Evolutionary conservation across 768 basidiomycete species (phyloP).

Genomic region (Lactifluus hygrophoroides): DNA sequence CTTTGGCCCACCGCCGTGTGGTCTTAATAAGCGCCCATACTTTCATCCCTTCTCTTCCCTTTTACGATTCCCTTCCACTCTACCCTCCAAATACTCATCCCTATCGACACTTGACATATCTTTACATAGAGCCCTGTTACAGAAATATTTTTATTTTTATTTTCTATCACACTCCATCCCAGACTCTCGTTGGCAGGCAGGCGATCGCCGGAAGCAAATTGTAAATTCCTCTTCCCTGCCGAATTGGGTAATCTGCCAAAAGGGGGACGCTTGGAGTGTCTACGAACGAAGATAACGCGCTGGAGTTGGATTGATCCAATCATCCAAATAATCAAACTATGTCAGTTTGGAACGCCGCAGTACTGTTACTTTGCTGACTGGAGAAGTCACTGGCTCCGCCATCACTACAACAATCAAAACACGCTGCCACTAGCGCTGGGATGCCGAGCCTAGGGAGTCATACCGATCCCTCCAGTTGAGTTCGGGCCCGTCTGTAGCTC

Average conservation of each 20-base stretch:
- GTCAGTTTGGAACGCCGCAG: not conserved
- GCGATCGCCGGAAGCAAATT: constrained; percentile 14
- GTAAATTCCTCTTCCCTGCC: not conserved
- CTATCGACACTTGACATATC: not conserved
- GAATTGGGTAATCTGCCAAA: constrained; percentile 8
- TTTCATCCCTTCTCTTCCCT: not conserved
- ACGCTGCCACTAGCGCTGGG: not conserved
- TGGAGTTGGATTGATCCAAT: not conserved
- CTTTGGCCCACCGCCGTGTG: constrained; percentile 6
- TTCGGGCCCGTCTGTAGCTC: no score
- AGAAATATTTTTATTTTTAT: constrained; percentile 8
- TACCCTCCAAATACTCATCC: not conserved
- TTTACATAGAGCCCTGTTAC: not conserved
- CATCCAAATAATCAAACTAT: no score
- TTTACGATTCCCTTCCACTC: constrained; percentile 2
- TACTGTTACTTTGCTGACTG: not conserved
- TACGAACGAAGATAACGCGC: not conserved
- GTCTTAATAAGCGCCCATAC: constrained; percentile 7
- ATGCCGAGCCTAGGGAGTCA: not conserved
- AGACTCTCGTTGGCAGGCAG: not conserved
- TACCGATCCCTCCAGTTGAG: not conserved
- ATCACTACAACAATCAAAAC: not conserved
- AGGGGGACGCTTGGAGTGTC: not conserved
- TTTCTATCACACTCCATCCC: no score
- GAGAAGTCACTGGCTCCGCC: not conserved